These are phyloP conservation scores for Cercospora nicotianae DNA, from an alignment of 2,329 filamentous ascomycete genomes.

Conservation along the genomic window DNA sequence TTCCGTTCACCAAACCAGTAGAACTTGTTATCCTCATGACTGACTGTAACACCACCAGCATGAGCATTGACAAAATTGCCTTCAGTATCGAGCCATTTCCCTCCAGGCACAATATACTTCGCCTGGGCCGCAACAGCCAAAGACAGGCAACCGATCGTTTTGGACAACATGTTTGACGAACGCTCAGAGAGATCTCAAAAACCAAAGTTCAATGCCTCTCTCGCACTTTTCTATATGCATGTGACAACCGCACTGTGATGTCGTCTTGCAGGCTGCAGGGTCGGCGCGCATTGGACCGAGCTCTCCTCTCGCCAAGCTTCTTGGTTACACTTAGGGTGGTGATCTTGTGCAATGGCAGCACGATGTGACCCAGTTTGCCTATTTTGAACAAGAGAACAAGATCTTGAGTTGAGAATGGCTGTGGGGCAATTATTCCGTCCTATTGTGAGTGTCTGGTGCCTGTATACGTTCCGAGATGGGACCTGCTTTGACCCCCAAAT, in stretches of 20 bases:
- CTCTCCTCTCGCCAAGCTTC: constrained; percentile 12
- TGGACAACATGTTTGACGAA: background rate
- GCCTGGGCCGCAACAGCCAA: constrained; percentile 22
- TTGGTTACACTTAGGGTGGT: background rate
- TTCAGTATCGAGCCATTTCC: constrained; percentile 60
- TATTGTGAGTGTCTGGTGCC: background rate
- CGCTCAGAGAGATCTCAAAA: background rate
- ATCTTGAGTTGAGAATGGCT: background rate
- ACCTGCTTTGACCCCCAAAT: background rate
- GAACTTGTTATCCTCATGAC: constrained; percentile 56
- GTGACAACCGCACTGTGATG: background rate
- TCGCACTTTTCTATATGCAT: background rate
- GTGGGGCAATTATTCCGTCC: background rate
- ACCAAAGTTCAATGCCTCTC: no score
- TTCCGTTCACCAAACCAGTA: constrained; percentile 66
- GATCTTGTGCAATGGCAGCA: background rate
- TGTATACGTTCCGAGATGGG: background rate
- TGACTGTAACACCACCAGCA: constrained; percentile 57
- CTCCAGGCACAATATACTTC: constrained; percentile 63
- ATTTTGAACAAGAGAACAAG: background rate
- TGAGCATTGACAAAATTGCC: constrained; percentile 63
- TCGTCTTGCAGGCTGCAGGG: background rate
- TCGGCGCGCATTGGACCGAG: constrained; percentile 7
- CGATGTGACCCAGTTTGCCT: background rate
- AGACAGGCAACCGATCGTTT: background rate